Evolutionary conservation across 306 rosid genomes (phyloP).

Genomic region (Quillaja saponaria): DNA sequence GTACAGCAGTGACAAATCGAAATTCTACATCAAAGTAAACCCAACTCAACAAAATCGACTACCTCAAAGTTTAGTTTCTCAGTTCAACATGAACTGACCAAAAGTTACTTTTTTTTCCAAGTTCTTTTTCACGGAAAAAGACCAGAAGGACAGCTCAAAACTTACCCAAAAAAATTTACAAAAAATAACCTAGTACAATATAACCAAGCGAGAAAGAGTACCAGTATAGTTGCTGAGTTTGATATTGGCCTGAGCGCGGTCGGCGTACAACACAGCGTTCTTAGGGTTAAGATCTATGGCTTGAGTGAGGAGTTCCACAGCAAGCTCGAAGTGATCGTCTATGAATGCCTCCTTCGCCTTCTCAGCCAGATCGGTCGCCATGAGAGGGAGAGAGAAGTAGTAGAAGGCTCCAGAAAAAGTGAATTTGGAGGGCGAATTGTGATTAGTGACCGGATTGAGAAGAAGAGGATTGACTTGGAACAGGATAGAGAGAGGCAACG

Average conservation of each 20-base stretch:
- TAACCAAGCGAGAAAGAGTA: conserved; percentile 15
- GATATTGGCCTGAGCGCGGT: conserved; percentile 96
- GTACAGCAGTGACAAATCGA: no score
- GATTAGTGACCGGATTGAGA: background rate
- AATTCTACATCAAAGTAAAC: no score
- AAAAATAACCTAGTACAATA: background rate
- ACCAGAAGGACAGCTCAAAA: no score
- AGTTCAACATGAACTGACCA: background rate
- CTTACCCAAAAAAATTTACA: background rate
- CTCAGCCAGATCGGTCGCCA: conserved; percentile 85
- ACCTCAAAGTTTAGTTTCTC: no score
- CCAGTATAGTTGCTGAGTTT: conserved; percentile 65
- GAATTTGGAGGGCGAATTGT: background rate
- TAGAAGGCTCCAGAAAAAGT: conserved; percentile 33
- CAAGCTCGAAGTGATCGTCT: conserved; percentile 81
- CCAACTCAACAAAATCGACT: conserved; percentile 13
- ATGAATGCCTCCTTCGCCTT: conserved; percentile 76
- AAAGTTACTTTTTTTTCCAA: background rate
- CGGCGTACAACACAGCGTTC: conserved; percentile 54
- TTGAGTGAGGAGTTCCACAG: conserved; percentile 59
- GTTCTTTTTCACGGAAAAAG: background rate
- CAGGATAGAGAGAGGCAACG: no score
- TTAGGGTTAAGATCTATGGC: conserved; percentile 65
- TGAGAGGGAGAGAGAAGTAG: conserved; percentile 10
- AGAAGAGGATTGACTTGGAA: conserved; percentile 29